These are phyloP conservation scores for Leccinum broughii DNA, from an alignment of 768 basidiomycete species.

Conservation along the genomic window DNA sequence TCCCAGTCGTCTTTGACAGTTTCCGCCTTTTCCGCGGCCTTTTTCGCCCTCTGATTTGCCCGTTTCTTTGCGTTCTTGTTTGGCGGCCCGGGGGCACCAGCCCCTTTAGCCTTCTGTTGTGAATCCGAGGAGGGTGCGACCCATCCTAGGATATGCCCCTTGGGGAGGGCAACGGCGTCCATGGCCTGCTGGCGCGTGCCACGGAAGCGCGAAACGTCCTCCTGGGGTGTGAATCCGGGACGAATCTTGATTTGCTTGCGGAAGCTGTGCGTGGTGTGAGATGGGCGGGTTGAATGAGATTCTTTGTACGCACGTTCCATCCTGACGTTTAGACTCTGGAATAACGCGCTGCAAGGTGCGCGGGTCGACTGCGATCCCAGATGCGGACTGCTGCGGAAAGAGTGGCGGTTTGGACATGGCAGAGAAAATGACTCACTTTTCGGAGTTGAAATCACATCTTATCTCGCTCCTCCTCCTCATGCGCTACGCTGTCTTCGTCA, in stretches of 20 bases:
- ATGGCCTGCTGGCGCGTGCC: constrained; percentile 72
- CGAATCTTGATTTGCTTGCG: constrained; percentile 89
- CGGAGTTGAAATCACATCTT: constrained; percentile 34
- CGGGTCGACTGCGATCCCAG: constrained; percentile 87
- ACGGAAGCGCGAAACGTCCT: constrained; percentile 87
- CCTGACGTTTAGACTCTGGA: constrained; percentile 76
- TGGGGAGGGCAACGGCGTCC: constrained; percentile 63
- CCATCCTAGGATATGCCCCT: constrained; percentile 86
- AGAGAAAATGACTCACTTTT: constrained; percentile 11
- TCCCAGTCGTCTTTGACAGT: constrained; percentile 78
- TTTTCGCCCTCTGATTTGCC: constrained; percentile 76
- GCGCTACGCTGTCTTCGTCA: constrained; percentile 87
- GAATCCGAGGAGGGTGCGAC: constrained; percentile 56
- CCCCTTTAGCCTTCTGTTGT: constrained; percentile 30
- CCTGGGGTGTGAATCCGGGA: constrained; percentile 92
- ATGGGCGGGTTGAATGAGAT: no score
- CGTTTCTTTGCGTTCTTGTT: constrained; percentile 84
- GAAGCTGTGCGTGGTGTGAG: constrained; percentile 44
- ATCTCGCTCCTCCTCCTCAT: constrained; percentile 30
- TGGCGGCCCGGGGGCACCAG: constrained; percentile 38
- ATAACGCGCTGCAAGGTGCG: constrained; percentile 86
- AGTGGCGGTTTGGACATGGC: constrained; percentile 77
- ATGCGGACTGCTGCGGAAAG: constrained; percentile 62
- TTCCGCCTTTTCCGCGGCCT: constrained; percentile 51
- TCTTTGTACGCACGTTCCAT: constrained; percentile 64